Evolutionary conservation across 1,284 basidiomycete genomes (phyloP), one percentile per base, ranked within the genome.

Genomic region (Sporisorium reilianum): DNA sequence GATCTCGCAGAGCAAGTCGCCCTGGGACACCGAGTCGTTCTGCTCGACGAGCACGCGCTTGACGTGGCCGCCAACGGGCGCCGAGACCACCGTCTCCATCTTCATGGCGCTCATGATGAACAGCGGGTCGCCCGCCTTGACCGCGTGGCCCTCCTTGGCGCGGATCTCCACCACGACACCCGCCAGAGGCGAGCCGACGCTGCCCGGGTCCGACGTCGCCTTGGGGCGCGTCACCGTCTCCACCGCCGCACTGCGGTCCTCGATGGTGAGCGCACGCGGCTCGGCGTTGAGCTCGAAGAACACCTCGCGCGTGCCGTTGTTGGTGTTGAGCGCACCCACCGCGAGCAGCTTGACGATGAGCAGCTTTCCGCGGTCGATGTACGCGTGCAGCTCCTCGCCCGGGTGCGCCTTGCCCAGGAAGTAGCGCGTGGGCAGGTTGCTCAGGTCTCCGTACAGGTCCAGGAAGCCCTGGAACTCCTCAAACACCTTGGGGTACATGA

Each of bases 141-240:
- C 94, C 84, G 95, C 91, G 72, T 95, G 92, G 52, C 94, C 95
- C 86, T 98, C 95, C 87, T 97, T 94, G 69, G 97, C 95, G 77
- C 96, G 89, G 55, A 99, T 94, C 86, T 99, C 97, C 26, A 99
- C 92, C 55, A 99, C 94, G 54, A 99, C 96, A 87, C 96, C 96
- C 63, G 94, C 93, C 65, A 86, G 77, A 0, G 85, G 85, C 49
- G 94, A 93, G 70, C 95, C 96, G 68, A 99, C 92, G 40, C 93
- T 95, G 74, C 97, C 96, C 65, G 97, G 95, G 84, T 96, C 95
- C 71, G 88, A 88, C 5, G 93, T 91, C 7, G 97, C 94, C 89
- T 92, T 97, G 88, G 97, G 95, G 82, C 97, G 90, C 70, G 92
- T 91, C 65, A 97, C 89, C 42, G 93, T 93, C 86, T 84, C 95